Conservation (phyloP, 306 rosid species). For the Morella rubra region DNA sequence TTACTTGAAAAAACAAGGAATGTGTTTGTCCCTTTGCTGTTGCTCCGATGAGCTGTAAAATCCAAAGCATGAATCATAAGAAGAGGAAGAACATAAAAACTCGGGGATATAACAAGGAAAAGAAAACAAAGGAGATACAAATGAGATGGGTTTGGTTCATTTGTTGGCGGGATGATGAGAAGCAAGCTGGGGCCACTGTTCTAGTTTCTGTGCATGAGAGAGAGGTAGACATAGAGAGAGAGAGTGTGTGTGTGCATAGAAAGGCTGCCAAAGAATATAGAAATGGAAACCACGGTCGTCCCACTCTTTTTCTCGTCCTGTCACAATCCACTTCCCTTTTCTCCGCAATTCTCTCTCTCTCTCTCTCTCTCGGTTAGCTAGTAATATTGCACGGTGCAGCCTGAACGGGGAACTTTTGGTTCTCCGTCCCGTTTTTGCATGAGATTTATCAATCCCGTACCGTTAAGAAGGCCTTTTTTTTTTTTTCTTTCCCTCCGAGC, state of each 20-base stretch:
- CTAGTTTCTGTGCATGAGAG: slow-evolving; percentile 2
- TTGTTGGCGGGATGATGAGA: slow-evolving; percentile 41
- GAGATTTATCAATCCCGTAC: slow-evolving; percentile 8
- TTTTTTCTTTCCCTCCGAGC: too few relatives aligned
- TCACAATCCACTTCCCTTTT: slow-evolving; percentile 67
- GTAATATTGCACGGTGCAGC: slow-evolving; percentile 1
- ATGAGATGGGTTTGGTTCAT: slow-evolving; percentile 24
- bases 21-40: background rate
- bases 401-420: slow-evolving; percentile 18
- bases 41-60: slow-evolving; percentile 20
- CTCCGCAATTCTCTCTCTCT: slow-evolving; percentile 68
- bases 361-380: slow-evolving; percentile 12
- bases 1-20: background rate
- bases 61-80: slow-evolving; percentile 9
- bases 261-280: slow-evolving; percentile 88
- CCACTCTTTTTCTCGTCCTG: slow-evolving; percentile 62
- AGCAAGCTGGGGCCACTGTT: slow-evolving; percentile 51
- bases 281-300: slow-evolving; percentile 83
- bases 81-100: slow-evolving; percentile 11
- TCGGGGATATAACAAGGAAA: slow-evolving; percentile 23
- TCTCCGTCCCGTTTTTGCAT: slow-evolving; percentile 29
- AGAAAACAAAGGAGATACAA: slow-evolving; percentile 33
- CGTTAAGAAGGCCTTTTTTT: background rate
- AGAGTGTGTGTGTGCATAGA: slow-evolving; percentile 20
- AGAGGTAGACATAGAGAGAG: slow-evolving; percentile 7